A percentile compares a stretch with the other conserved stretches of the same genome.
These are phyloP conservation scores for Phaeophleospora eucalypticola DNA, from an alignment of 2,329 filamentous ascomycete species.

Conservation along the genomic window DNA sequence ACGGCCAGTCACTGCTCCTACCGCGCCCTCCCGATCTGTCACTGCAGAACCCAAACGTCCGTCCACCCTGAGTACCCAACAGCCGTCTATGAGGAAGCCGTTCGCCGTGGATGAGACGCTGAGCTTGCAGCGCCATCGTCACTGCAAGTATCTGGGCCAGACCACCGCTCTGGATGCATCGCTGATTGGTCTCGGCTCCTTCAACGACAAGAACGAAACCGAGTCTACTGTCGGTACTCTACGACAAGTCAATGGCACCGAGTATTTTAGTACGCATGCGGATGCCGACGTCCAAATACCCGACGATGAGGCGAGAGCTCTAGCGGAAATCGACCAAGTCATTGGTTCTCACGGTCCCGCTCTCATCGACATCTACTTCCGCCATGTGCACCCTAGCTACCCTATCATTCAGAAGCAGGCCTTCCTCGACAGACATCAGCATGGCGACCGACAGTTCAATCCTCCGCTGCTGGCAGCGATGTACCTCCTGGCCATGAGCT, in stretches of 20 bases:
- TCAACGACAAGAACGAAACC: slow-evolving; percentile 78
- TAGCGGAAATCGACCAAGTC: slow-evolving; percentile 69
- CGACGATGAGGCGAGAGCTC: slow-evolving; percentile 64
- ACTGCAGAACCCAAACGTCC: slow-evolving; percentile 1
- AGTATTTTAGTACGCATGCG: slow-evolving; percentile 76
- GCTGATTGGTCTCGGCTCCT: slow-evolving; percentile 75
- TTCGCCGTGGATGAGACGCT: slow-evolving; percentile 48
- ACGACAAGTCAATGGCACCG: slow-evolving; percentile 69
- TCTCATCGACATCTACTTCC: slow-evolving; percentile 77
- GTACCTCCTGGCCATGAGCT: slow-evolving; percentile 81
- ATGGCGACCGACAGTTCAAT: slow-evolving; percentile 68
- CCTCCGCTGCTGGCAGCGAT: slow-evolving; percentile 74
- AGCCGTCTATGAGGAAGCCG: slow-evolving; percentile 27
- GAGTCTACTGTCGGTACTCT: slow-evolving; percentile 60
- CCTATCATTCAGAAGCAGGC: slow-evolving; percentile 78
- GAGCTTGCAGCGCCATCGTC: slow-evolving; percentile 71
- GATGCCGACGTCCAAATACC: slow-evolving; percentile 69
- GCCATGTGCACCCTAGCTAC: slow-evolving; percentile 73
- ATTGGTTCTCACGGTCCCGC: slow-evolving; percentile 73
- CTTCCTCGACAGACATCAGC: slow-evolving; percentile 73
- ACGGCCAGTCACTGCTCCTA: slow-evolving; percentile 10
- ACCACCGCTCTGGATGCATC: slow-evolving; percentile 80
- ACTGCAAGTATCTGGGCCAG: slow-evolving; percentile 77
- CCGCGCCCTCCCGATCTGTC: slow-evolving; percentile 5
- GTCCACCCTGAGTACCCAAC: neutral